A percentile compares a stretch with the other conserved stretches of the same genome.
phyloP scores from a whole-genome alignment of 2,329 filamentous ascomycete genomes.

The Leptographium galeiforme region DNA sequence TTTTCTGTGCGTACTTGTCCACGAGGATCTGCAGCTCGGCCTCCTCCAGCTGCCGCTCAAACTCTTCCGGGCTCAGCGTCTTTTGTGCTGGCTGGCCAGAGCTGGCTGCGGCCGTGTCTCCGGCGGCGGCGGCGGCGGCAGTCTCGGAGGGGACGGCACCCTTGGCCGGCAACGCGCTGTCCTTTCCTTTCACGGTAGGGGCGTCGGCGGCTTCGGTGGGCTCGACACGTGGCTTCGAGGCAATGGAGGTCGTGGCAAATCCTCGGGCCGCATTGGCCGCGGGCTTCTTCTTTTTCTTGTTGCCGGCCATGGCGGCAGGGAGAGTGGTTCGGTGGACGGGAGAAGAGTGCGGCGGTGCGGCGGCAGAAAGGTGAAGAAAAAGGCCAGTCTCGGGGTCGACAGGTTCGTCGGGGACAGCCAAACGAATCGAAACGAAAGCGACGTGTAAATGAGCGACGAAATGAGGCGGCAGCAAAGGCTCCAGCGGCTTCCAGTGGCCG shows the following conservation, averaged over 20 bases:
- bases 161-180: conserved; percentile 1
- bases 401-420: neutral
- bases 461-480: neutral
- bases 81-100: conserved; percentile 19
- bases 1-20: conserved; percentile 69
- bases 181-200: conserved; percentile 7
- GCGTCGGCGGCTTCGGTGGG: conserved; percentile 21
- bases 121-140: conserved; percentile 12
- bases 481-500: neutral
- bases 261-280: conserved; percentile 77
- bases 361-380: neutral
- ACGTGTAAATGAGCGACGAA: neutral
- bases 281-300: conserved; percentile 87
- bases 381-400: too few species aligned
- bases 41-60: conserved; percentile 78
- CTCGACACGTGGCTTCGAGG: conserved; percentile 66
- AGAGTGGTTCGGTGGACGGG: neutral
- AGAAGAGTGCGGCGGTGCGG: neutral
- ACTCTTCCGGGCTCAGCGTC: conserved; percentile 67
- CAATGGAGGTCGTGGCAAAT: conserved; percentile 85
- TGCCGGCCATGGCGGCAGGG: conserved; percentile 47
- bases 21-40: conserved; percentile 81
- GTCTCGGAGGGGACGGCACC: neutral
- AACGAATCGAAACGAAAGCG: neutral
- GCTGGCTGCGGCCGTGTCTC: conserved; percentile 11